Conservation (phyloP, 176 grass and related monocot species). For the Puccinellia tenuiflora region DNA sequence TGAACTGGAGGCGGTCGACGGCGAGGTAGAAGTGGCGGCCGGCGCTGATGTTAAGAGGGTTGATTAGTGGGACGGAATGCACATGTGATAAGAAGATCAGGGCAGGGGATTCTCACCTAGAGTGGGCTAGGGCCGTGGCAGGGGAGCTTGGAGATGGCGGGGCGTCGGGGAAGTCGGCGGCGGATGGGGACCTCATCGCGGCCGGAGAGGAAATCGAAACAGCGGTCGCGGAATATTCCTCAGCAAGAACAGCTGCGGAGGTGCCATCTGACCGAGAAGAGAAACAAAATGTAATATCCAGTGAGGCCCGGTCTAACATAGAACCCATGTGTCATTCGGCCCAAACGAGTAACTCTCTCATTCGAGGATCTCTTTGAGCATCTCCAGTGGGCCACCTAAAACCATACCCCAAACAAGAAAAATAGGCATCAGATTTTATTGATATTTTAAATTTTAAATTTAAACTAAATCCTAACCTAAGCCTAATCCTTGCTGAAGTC, state of each 20-base stretch:
- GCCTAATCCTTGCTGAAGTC: too few relatives aligned
- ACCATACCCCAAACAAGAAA: too few relatives aligned
- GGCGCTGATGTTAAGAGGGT: slow-evolving; percentile 10
- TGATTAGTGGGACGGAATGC: background rate
- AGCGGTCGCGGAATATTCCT: background rate
- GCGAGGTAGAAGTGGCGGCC: slow-evolving; percentile 75
- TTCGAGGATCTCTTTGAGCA: too few relatives aligned
- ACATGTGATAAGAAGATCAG: background rate
- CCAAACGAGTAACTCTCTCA: background rate
- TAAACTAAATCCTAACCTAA: too few relatives aligned
- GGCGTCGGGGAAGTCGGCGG: slow-evolving; percentile 28
- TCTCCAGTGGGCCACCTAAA: too few relatives aligned
- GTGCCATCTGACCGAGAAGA: background rate
- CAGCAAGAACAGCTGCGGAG: background rate
- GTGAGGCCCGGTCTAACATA: background rate
- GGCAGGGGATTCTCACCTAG: slow-evolving; percentile 17
- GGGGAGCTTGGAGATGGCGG: slow-evolving; percentile 34
- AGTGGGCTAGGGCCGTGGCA: background rate
- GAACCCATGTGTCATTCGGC: background rate
- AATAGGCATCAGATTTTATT: too few relatives aligned
- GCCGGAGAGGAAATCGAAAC: background rate
- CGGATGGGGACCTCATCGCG: slow-evolving; percentile 22
- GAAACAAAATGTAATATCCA: background rate
- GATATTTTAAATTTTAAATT: too few relatives aligned
- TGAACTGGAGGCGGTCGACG: slow-evolving; percentile 73